phyloP scores from a whole-genome alignment of 192 early-diverging fungal genomes.

The Coemansia sp. region DNA sequence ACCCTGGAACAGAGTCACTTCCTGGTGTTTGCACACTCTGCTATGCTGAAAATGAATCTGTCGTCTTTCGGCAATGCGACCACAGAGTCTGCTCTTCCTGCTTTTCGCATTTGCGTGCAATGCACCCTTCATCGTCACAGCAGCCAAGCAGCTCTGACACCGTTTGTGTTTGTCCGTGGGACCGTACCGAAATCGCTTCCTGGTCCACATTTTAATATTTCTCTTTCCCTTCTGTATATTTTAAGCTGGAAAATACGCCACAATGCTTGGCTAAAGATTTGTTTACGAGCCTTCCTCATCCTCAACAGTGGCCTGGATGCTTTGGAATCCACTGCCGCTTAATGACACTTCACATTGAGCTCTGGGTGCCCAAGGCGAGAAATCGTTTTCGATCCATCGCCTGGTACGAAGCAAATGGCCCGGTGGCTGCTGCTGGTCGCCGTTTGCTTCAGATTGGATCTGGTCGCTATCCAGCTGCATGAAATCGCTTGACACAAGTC shows the following conservation, averaged over 20 bases:
- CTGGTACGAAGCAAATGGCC: conserved; percentile 27
- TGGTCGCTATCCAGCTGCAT: background rate
- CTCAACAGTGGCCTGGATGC: background rate
- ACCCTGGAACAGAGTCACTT: conserved; percentile 28
- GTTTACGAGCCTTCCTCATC: background rate
- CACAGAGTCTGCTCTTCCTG: conserved; percentile 37
- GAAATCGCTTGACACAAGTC: conserved; percentile 15
- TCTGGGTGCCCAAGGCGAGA: conserved; percentile 42
- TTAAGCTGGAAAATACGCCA: background rate
- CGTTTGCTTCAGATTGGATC: background rate
- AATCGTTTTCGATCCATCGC: conserved; percentile 39
- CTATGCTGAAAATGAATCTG: conserved; percentile 34
- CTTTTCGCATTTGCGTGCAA: conserved; percentile 25
- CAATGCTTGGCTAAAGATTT: background rate
- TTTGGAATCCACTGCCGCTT: conserved; percentile 29
- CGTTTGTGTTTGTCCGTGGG: conserved; percentile 42
- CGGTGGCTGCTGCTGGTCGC: conserved; percentile 6
- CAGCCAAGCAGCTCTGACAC: background rate
- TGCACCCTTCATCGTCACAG: conserved; percentile 27
- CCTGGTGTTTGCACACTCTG: conserved; percentile 44
- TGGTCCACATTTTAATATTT: conserved; percentile 3
- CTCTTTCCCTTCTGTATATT: background rate
- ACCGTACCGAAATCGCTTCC: conserved; percentile 19
- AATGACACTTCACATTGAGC: conserved; percentile 46
- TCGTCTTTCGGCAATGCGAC: conserved; percentile 34